Evolutionary conservation across 495 filamentous ascomycete genomes (phyloP).

Genomic region (Penicillium argentinense): DNA sequence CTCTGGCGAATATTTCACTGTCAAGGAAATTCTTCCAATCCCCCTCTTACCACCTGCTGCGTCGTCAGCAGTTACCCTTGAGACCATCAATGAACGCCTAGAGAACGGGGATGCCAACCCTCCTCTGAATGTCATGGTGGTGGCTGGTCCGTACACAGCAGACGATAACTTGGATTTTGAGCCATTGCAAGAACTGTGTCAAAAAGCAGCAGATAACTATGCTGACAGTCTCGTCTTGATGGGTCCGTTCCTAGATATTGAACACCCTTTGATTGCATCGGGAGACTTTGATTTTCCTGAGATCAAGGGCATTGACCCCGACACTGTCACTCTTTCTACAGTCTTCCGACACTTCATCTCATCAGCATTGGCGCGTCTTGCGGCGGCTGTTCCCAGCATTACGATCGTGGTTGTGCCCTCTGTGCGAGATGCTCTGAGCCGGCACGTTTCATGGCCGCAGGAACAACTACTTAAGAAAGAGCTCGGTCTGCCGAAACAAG

Average conservation of each 20-base stretch:
- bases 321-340: slow-evolving; percentile 74
- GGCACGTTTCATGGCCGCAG: slow-evolving; percentile 89
- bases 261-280: slow-evolving; percentile 83
- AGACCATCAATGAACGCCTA: slow-evolving; percentile 64
- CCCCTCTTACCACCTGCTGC: slow-evolving; percentile 71
- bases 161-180: slow-evolving; percentile 90
- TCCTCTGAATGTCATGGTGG: slow-evolving; percentile 74
- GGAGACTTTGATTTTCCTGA: slow-evolving; percentile 91
- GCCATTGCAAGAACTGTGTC: slow-evolving; percentile 76
- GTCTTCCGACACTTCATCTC: slow-evolving; percentile 81
- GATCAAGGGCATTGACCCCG: slow-evolving; percentile 64
- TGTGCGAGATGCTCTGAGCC: slow-evolving; percentile 78
- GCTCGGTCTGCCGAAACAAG: slow-evolving; percentile 73
- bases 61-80: slow-evolving; percentile 58
- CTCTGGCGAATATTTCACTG: slow-evolving; percentile 78
- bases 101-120: slow-evolving; percentile 53
- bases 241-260: slow-evolving; percentile 87
- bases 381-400: slow-evolving; percentile 66
- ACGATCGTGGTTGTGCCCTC: slow-evolving; percentile 82
- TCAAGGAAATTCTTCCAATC: slow-evolving; percentile 70
- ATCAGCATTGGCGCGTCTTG: slow-evolving; percentile 63
- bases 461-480: slow-evolving; percentile 71
- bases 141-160: slow-evolving; percentile 85
- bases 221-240: slow-evolving; percentile 79
- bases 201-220: slow-evolving; percentile 67